Evolutionary conservation across 768 basidiomycete species (phyloP).

Genomic region (Nidularia pulvinata): DNA sequence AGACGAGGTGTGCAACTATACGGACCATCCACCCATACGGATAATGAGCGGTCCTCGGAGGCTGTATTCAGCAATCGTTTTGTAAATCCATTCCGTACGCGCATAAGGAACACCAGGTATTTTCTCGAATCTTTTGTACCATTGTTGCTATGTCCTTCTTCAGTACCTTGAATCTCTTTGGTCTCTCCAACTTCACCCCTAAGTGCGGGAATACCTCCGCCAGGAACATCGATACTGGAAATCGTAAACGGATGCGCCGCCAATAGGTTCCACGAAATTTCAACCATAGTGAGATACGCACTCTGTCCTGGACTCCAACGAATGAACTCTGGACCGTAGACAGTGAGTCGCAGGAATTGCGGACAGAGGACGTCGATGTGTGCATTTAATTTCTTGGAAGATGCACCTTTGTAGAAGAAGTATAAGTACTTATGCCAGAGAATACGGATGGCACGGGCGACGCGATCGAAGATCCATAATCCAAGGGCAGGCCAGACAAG

Average conservation of each 20-base stretch:
- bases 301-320: constrained; percentile 56
- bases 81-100: constrained; percentile 62
- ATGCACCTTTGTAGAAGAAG: constrained; percentile 16
- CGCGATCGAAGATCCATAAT: constrained; percentile 56
- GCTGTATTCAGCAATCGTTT: constrained; percentile 37
- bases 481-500: constrained; percentile 48
- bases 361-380: constrained; percentile 2
- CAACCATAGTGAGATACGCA: constrained; percentile 48
- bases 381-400: constrained; percentile 13
- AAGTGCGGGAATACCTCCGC: too few species aligned
- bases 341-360: constrained; percentile 40
- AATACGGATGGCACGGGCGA: constrained; percentile 44
- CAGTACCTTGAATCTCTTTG: background rate
- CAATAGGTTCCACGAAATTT: constrained; percentile 37
- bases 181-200: too few species aligned
- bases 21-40: constrained; percentile 53
- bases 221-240: constrained; percentile 24
- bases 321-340: constrained; percentile 33
- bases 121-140: constrained; percentile 12
- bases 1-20: constrained; percentile 36
- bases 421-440: constrained; percentile 39
- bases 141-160: constrained; percentile 8
- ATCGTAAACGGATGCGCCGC: constrained; percentile 69
- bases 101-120: constrained; percentile 56
- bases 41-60: constrained; percentile 5